phyloP scores from a whole-genome alignment of 345 rosid genomes.

The Euclidium syriacum region DNA sequence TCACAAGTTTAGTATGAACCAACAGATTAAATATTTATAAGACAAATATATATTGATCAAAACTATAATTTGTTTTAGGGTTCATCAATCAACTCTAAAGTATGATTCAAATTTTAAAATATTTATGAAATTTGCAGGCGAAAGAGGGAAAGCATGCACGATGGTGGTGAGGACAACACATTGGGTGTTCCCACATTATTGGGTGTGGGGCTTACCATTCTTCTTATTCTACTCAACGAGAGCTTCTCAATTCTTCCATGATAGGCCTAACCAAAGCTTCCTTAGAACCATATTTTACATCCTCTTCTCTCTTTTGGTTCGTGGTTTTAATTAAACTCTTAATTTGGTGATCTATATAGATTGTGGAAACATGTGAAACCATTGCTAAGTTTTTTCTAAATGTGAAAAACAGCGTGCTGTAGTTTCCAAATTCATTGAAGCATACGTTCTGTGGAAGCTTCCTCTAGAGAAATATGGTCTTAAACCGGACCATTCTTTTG shows the following conservation, averaged over 20 bases:
- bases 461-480: conserved; percentile 70
- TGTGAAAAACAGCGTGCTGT: conserved; percentile 47
- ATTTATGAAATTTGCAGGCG: conserved; percentile 31
- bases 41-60: too few species aligned
- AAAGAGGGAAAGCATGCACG: conserved; percentile 61
- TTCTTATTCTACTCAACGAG: conserved; percentile 82
- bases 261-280: conserved; percentile 61
- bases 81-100: not conserved
- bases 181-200: conserved; percentile 83
- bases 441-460: conserved; percentile 69
- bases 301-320: conserved; percentile 61
- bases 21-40: not conserved
- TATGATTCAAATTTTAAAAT: not conserved
- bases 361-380: not conserved
- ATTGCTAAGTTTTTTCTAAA: not conserved
- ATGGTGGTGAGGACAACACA: conserved; percentile 72
- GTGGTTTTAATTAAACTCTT: not conserved
- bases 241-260: conserved; percentile 74
- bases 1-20: conserved; percentile 1
- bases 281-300: conserved; percentile 47
- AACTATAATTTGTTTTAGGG: too few species aligned
- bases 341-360: not conserved
- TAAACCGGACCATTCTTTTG: conserved; percentile 79
- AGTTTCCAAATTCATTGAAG: conserved; percentile 74
- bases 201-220: conserved; percentile 90